Base-by-base conservation (phyloP, 2,329 filamentous ascomycete species). In the Macrophomina pseudophaseolina region DNA sequence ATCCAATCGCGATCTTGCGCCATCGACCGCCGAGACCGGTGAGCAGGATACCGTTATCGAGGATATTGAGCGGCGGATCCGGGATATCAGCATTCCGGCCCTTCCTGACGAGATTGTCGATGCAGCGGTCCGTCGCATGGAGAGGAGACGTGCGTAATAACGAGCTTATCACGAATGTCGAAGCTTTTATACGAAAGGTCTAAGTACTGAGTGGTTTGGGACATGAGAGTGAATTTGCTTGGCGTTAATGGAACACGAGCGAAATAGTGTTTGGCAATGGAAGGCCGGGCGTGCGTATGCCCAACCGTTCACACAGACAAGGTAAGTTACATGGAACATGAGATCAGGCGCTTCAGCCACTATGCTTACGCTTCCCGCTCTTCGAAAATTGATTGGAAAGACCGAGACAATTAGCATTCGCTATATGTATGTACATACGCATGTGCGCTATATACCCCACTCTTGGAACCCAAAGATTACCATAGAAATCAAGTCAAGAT, bases 31-130 rank as follows among this genome's bases (percentile, higher is more conserved):
- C 4, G 71, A 70, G 1, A 68, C 38, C 18, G 42, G 70, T 23
- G 72, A 74, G 30, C 69, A 70, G 5, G 4, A 49, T 6, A 32
- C 56, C 11, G 32, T 32, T 7, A 16, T 42, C 16, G 64, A 59
- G 2, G 64, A 59, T 8, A 30, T 49, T 33, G 53, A 59, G 6
- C 42, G 23, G n/a, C 48, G 46, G 14, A 53, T 56, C 18, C 53
- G 53, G 1, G 52, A 59, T 28, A 60, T 48, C 46, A 70, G 5
- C 44, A 65, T 68, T 18, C 67, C 67, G 11, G 49, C 64, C 5
- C 53, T 66, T 48, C 60, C 56, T 0, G 53, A 58, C 14, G 64
- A 71, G 11, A 67, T 66, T n/a, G 38, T 67, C 14, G 65, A 67
- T 8, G 63, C 14, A 56, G 62, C 65, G 9, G 33, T 63, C 48